Evolutionary conservation across 495 filamentous ascomycete genomes (phyloP).

Genomic region (Talaromyces borbonicus): DNA sequence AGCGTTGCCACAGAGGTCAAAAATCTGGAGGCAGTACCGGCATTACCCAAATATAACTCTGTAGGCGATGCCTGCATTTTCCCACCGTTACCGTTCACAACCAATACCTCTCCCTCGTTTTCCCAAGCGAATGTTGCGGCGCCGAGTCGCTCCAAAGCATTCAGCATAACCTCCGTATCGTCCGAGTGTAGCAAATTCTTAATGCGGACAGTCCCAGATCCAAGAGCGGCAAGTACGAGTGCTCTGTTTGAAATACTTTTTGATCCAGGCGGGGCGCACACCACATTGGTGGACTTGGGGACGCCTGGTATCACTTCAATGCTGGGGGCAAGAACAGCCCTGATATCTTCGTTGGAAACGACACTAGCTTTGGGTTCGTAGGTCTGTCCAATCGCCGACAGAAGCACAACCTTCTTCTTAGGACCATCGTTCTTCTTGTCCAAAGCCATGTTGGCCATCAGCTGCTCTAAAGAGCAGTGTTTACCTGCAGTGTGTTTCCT

Average conservation of each 20-base stretch:
- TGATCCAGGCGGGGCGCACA: conserved; percentile 84
- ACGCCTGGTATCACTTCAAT: conserved; percentile 64
- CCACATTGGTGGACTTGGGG: conserved; percentile 49
- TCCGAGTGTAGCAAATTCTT: conserved; percentile 92
- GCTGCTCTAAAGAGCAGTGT: conserved; percentile 78
- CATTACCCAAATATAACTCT: conserved; percentile 89
- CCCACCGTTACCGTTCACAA: conserved; percentile 85
- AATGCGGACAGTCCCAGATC: conserved; percentile 76
- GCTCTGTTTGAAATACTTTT: conserved; percentile 98
- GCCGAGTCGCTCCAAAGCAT: conserved; percentile 68
- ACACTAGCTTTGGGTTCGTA: conserved; percentile 78
- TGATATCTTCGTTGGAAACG: conserved; percentile 78
- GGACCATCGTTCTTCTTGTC: conserved; percentile 98
- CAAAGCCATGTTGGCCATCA: conserved; percentile 87
- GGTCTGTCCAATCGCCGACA: conserved; percentile 82
- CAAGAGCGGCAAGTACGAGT: conserved; percentile 84
- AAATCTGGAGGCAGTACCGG: conserved; percentile 92
- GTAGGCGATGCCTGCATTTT: conserved; percentile 64
- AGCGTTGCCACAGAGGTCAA: conserved; percentile 87
- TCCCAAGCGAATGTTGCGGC: conserved; percentile 96
- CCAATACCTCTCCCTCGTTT: conserved; percentile 78
- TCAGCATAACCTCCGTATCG: conserved; percentile 94
- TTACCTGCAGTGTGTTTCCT: conserved; percentile 78
- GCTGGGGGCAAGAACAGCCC: conserved; percentile 72
- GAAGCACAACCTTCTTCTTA: conserved; percentile 94